Evolutionary conservation across 1,284 basidiomycete species (phyloP).

Genomic region (Takashimella tepidaria): DNA sequence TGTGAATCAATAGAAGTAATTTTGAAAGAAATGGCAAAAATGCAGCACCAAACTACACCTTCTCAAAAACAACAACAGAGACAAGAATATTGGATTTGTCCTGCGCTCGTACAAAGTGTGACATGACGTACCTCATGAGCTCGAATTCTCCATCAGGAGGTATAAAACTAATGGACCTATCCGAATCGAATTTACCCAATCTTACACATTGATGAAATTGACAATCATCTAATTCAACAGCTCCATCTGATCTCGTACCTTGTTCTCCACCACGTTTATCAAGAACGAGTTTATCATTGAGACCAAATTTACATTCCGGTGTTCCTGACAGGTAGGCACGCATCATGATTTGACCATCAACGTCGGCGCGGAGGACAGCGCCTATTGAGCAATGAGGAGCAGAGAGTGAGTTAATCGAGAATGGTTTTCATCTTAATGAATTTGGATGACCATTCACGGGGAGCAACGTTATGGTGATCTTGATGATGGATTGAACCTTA

Average conservation of each 20-base stretch:
- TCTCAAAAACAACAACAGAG: background rate
- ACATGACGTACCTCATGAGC: constrained; percentile 73
- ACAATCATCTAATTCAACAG: constrained; percentile 94
- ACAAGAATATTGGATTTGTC: background rate
- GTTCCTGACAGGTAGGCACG: constrained; percentile 93
- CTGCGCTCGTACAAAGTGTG: too few relatives aligned
- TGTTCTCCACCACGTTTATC: constrained; percentile 68
- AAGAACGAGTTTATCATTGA: constrained; percentile 96
- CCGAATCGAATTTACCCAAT: constrained; percentile 87
- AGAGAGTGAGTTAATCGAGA: background rate
- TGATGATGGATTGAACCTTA: constrained; percentile 37
- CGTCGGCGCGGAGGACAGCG: constrained; percentile 87
- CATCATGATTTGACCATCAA: constrained; percentile 98
- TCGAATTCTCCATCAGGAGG: constrained; percentile 99
- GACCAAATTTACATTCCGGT: constrained; percentile 95
- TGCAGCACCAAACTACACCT: background rate
- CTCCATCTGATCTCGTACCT: constrained; percentile 58
- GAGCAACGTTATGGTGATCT: too few relatives aligned
- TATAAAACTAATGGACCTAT: constrained; percentile 89
- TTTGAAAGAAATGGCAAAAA: too few relatives aligned
- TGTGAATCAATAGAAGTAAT: too few relatives aligned
- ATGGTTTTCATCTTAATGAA: background rate
- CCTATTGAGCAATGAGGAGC: constrained; percentile 52
- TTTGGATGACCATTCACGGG: background rate
- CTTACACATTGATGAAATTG: constrained; percentile 98